phyloP scores from a whole-genome alignment of 2,329 filamentous ascomycete genomes.

The Leptographium radiaticola region DNA sequence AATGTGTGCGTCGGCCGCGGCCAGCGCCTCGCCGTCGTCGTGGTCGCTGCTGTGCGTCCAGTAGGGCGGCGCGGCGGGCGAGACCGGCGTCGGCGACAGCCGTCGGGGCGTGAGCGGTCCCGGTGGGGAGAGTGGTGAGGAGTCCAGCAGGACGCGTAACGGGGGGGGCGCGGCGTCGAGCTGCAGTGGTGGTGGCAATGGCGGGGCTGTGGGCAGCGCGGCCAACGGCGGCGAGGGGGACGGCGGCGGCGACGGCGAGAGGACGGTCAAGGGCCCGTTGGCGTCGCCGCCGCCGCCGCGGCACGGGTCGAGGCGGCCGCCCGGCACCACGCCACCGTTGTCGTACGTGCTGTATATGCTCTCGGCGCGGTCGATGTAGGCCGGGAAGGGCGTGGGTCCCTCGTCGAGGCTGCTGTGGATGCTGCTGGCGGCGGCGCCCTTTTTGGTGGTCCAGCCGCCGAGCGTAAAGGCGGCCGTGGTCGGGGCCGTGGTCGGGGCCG shows the following conservation, averaged over 20 bases:
- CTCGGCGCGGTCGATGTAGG: background rate
- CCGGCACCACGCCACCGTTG: background rate
- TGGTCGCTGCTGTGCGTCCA: conserved; percentile 9
- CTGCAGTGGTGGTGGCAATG: background rate
- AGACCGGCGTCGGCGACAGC: too few relatives aligned
- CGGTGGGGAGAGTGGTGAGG: too few relatives aligned
- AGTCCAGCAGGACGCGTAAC: too few relatives aligned
- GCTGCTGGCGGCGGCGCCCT: background rate
- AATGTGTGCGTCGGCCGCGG: background rate
- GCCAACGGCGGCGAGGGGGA: background rate
- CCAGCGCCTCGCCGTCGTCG: background rate
- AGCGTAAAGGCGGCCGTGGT: background rate
- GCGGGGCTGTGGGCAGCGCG: background rate
- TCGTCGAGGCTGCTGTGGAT: background rate
- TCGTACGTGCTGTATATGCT: background rate
- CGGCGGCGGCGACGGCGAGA: background rate
- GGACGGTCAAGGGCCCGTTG: too few relatives aligned
- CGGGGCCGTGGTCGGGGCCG: background rate
- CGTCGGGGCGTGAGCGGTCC: too few relatives aligned
- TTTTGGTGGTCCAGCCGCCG: background rate
- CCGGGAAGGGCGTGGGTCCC: background rate
- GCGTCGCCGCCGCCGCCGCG: too few relatives aligned
- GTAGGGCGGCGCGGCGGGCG: conserved; percentile 5
- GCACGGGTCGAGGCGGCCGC: too few relatives aligned
- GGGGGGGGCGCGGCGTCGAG: too few relatives aligned